phyloP scores from a whole-genome alignment of 805 yeast species.

The Nakazawaea ambrosiae region DNA sequence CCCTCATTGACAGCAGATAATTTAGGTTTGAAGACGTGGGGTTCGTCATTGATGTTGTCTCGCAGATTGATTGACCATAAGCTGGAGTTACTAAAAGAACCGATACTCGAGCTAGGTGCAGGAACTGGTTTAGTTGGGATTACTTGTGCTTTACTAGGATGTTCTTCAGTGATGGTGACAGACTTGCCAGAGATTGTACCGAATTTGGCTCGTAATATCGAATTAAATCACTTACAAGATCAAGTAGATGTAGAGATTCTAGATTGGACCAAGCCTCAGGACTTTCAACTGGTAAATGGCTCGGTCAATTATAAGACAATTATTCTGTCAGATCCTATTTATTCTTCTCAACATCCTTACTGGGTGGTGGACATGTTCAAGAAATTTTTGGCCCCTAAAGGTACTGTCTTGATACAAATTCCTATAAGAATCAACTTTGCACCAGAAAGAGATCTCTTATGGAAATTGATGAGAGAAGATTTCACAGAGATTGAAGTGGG shows the following conservation, averaged over 20 bases:
- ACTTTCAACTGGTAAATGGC: constrained; percentile 21
- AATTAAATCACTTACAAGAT: constrained; percentile 34
- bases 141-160: constrained; percentile 48
- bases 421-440: constrained; percentile 69
- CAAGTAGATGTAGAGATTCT: constrained; percentile 39
- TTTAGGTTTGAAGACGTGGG: constrained; percentile 94
- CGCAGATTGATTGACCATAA: constrained; percentile 34
- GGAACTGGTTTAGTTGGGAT: constrained; percentile 94
- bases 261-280: constrained; percentile 72
- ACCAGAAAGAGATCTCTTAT: constrained; percentile 53
- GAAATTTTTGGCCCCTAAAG: constrained; percentile 32
- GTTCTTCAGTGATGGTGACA: constrained; percentile 43
- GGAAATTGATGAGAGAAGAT: constrained; percentile 39
- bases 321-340: constrained; percentile 82
- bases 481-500: constrained; percentile 26
- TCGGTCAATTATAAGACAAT: constrained; percentile 46
- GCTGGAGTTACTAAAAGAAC: constrained; percentile 19
- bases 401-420: constrained; percentile 60
- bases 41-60: constrained; percentile 72
- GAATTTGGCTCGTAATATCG: constrained; percentile 56
- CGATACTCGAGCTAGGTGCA: constrained; percentile 75
- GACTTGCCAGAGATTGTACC: constrained; percentile 75
- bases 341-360: constrained; percentile 73
- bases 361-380: constrained; percentile 60
- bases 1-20: constrained; percentile 86